These are phyloP conservation scores for Dendrobium huoshanense DNA, from an alignment of 106 monocot species.

Conservation along the genomic window DNA sequence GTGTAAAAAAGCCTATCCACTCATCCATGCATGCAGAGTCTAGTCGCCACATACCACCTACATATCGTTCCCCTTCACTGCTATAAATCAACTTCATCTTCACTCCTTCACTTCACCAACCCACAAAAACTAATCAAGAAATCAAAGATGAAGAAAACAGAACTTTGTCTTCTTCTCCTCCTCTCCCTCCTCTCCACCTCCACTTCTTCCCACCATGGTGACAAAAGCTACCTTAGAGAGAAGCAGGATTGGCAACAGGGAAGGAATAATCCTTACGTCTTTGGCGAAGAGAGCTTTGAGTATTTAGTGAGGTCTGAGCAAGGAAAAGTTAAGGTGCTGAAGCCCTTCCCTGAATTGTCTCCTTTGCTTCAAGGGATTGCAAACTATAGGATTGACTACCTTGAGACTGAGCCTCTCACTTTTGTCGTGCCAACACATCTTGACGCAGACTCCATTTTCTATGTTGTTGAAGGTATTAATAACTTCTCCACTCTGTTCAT, in stretches of 20 bases:
- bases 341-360: conserved; percentile 22
- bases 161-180: not conserved
- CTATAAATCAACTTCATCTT: not conserved
- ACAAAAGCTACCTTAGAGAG: not conserved
- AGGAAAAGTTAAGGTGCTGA: conserved; percentile 21
- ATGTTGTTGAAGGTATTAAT: conserved; percentile 25
- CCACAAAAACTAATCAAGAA: not conserved
- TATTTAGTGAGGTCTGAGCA: conserved; percentile 18
- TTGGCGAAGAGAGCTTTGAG: conserved; percentile 24
- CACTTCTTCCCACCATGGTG: not conserved
- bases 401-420: conserved; percentile 33
- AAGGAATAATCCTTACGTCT: conserved; percentile 19
- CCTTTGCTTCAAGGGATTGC: conserved; percentile 21
- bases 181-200: not conserved
- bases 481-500: not conserved
- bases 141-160: not conserved
- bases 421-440: conserved; percentile 36
- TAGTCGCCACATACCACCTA: not conserved
- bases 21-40: not conserved
- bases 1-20: not conserved
- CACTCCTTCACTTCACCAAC: not conserved
- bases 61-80: no score
- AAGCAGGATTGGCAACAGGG: not conserved
- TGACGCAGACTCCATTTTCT: conserved; percentile 36
- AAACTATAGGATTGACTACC: conserved; percentile 25